These are phyloP conservation scores for Anthracocystis panici-leucophaei DNA, from an alignment of 1,284 basidiomycete species.

Conservation along the genomic window DNA sequence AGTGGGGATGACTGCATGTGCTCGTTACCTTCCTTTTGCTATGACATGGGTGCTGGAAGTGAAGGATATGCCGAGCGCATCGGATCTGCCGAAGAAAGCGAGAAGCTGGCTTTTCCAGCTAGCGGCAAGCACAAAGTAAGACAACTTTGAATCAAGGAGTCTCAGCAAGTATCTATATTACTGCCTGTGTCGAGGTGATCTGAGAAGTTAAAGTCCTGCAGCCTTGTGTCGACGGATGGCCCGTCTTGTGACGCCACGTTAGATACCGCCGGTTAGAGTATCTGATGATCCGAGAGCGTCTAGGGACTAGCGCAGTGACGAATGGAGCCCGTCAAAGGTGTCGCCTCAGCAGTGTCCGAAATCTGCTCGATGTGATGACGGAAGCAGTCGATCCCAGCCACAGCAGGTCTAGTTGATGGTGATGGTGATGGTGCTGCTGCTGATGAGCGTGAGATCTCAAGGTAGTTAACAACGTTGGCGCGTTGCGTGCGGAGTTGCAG, in stretches of 20 bases:
- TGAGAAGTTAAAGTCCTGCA: no score
- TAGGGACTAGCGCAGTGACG: no score
- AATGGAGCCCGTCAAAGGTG: no score
- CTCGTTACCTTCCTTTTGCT: not conserved
- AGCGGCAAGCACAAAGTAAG: not conserved
- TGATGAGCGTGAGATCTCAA: not conserved
- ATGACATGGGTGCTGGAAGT: not conserved
- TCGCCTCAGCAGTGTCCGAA: no score
- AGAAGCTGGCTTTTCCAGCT: not conserved
- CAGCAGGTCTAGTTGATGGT: not conserved
- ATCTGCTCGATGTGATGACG: not conserved
- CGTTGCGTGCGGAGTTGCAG: conserved; percentile 21
- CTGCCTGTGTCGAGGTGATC: no score
- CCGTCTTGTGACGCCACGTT: no score
- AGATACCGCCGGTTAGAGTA: no score
- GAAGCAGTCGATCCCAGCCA: not conserved
- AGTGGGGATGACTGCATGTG: conserved; percentile 10
- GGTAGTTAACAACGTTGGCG: conserved; percentile 2
- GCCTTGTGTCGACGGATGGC: no score
- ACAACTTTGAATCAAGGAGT: no score
- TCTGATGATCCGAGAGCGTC: no score
- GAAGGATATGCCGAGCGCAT: not conserved
- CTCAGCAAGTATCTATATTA: no score
- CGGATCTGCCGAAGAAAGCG: conserved; percentile 8
- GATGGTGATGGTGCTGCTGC: not conserved